Percentiles rank a stretch among this genome's conserved stretches.
Conservation (phyloP, 257 asterid species). For the Solanum habrochaites region DNA sequence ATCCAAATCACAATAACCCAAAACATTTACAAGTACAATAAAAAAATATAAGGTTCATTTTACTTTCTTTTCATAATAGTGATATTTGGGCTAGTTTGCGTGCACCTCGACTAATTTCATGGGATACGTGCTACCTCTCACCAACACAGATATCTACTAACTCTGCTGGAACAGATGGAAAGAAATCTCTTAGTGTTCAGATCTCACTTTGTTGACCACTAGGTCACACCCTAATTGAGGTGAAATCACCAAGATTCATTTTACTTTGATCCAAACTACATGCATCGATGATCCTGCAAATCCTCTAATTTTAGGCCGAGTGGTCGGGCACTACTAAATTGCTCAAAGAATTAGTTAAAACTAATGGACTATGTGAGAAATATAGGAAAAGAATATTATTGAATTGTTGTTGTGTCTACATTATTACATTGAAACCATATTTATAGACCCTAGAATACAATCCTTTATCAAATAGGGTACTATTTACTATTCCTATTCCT, state of each 20-base stretch:
- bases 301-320: too few relatives aligned
- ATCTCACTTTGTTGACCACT: neutral
- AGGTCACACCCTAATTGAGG: neutral
- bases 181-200: neutral
- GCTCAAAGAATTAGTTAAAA: neutral
- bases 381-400: too few relatives aligned
- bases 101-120: neutral
- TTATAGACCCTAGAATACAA: too few relatives aligned
- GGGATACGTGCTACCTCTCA: neutral
- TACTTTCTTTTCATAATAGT: neutral
- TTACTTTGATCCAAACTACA: too few relatives aligned
- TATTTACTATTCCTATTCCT: too few relatives aligned
- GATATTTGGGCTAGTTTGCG: neutral
- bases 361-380: neutral
- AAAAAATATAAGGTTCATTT: neutral
- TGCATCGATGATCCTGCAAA: too few relatives aligned
- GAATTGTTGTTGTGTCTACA: too few relatives aligned
- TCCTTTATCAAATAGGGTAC: too few relatives aligned
- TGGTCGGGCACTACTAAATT: neutral
- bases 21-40: neutral
- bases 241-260: neutral
- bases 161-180: neutral
- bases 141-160: neutral
- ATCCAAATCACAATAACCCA: neutral
- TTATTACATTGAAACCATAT: too few relatives aligned